Conservation (phyloP, 176 grass and related monocot genomes). For the Triticum monococcum region DNA sequence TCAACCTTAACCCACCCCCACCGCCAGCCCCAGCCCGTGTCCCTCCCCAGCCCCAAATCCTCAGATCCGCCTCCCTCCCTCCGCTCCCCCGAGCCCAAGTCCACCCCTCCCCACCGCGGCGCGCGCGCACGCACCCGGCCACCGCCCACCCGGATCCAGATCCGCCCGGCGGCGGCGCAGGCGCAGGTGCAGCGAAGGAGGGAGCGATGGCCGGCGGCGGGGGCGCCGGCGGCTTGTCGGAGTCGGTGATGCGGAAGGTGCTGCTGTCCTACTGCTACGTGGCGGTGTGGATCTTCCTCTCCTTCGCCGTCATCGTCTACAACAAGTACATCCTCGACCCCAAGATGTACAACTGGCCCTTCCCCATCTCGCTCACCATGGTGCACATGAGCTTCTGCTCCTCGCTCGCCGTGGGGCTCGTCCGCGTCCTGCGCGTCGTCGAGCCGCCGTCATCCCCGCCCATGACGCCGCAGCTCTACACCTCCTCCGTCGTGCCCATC, state of each 20-base stretch:
- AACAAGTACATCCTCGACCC: slow-evolving; percentile 99
- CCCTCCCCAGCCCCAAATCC: slow-evolving; percentile 15
- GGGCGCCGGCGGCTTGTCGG: slow-evolving; percentile 42
- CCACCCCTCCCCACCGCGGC: not conserved
- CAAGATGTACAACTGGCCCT: slow-evolving; percentile 99
- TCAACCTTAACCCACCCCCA: not conserved
- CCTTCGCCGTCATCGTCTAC: slow-evolving; percentile 96
- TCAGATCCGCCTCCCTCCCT: slow-evolving; percentile 45
- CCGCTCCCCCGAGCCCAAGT: not conserved
- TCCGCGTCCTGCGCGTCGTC: slow-evolving; percentile 74
- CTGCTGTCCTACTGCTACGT: slow-evolving; percentile 86
- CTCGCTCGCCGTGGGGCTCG: slow-evolving; percentile 63
- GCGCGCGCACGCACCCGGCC: not conserved
- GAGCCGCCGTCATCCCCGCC: slow-evolving; percentile 61
- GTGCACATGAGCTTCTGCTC: slow-evolving; percentile 97
- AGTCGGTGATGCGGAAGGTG: slow-evolving; percentile 67
- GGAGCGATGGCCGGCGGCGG: slow-evolving; percentile 42
- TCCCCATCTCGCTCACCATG: slow-evolving; percentile 93
- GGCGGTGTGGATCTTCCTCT: slow-evolving; percentile 87
- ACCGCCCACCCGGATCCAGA: slow-evolving; percentile 37
- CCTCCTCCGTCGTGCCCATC: slow-evolving; percentile 79
- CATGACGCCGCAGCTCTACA: slow-evolving; percentile 74
- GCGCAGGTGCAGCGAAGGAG: not conserved
- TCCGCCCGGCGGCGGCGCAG: not conserved
- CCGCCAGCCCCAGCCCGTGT: not conserved